Evolutionary conservation across 371 early-diverging fungal species (phyloP), one percentile per base, ranked within the genome.

Genomic region (Lichtheimia corymbifera): DNA sequence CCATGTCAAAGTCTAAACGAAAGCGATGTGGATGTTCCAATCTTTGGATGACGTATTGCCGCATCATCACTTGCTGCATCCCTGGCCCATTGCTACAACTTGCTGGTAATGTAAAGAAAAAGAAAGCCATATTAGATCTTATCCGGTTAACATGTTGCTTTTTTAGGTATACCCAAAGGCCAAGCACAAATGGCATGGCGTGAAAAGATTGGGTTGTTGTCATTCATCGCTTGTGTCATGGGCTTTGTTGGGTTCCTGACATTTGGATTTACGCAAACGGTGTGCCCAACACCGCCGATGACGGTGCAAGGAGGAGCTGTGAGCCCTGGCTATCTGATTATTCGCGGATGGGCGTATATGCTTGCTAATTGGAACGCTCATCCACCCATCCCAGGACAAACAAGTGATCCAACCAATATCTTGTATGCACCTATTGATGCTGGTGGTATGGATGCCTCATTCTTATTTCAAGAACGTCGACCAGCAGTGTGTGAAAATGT

Each of bases 161-260:
- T n/a, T 50, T 2, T 45, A 77, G 84, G 84, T 56, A 77, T 79
- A 35, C 67, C 71, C 14, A 66, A 76, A 50, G 70, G 71, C 0
- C 83, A 73, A 45, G 76, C 85, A 17, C 91, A 86, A 65, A 87
- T 83, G 40, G 96, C 80, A 25, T 94, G 94, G 93, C 74, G 93
- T 30, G 93, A 94, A 71, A 95, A 94, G 64, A 81, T 91, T 2
- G 89, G 93, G 0, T 69, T 95, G 0, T 85, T 90, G 53, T 72
- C 88, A 24, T 79, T 92, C 60, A 84, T 92, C 41, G 43, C 77
- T 7, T 42, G 62, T 9, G 74, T 85, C 44, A 83, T 84, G 60
- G 58, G 67, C 12, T 64, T 74, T 40, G 75, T 88, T 15, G 85
- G 86, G 7, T 85, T 85, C 49, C 61, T 88, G 11, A 81, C 84